Evolutionary conservation across 805 yeast genomes (phyloP).

Genomic region (Metschnikowia similis): DNA sequence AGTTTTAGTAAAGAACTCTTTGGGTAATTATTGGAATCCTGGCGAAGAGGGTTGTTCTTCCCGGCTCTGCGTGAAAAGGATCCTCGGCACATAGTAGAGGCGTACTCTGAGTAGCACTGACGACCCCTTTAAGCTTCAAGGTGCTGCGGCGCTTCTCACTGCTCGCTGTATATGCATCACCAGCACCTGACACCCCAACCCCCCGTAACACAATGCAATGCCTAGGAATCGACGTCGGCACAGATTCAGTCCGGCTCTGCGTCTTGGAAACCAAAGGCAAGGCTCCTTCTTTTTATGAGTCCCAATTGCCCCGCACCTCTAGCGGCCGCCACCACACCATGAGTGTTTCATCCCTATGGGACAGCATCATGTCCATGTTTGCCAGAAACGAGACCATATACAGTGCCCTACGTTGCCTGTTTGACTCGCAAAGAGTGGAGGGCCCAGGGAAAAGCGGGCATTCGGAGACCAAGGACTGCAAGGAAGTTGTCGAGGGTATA

Average conservation of each 20-base stretch:
- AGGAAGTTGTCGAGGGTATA: not conserved
- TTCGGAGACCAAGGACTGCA: not conserved
- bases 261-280: slow-evolving; percentile 14
- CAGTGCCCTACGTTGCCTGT: not conserved
- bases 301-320: slow-evolving; percentile 7
- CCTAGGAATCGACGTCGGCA: slow-evolving; percentile 50
- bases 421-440: not conserved
- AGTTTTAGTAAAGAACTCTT: not conserved
- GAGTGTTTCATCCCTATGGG: slow-evolving; percentile 13
- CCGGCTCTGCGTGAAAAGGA: no score
- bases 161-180: not conserved
- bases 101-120: no score
- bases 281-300: slow-evolving; percentile 2
- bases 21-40: no score
- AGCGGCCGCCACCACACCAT: slow-evolving; percentile 12
- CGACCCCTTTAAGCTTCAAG: no score
- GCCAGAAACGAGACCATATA: not conserved
- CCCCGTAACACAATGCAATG: slow-evolving; percentile 4
- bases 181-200: not conserved
- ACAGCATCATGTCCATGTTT: slow-evolving; percentile 8
- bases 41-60: no score
- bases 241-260: slow-evolving; percentile 45
- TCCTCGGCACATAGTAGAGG: no score
- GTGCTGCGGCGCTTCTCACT: not conserved
- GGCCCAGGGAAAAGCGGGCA: not conserved